phyloP scores from a whole-genome alignment of 169 alveolate species.

The Plasmodium vivax region DNA sequence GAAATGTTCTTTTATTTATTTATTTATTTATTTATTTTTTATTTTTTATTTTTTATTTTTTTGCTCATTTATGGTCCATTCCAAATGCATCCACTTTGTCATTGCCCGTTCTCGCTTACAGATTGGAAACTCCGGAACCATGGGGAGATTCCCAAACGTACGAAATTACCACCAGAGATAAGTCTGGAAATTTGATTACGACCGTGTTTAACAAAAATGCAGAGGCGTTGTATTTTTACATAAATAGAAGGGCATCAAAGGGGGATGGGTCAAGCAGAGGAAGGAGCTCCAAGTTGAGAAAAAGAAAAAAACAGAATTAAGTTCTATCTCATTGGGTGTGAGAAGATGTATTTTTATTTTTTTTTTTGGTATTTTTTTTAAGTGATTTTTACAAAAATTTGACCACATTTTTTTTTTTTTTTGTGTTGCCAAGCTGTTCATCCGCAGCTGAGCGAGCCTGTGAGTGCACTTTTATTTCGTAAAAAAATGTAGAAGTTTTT shows the following conservation, averaged over 20 bases:
- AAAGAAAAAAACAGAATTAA: not conserved
- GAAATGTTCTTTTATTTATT: not conserved
- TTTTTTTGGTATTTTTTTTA: not conserved
- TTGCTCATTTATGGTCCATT: not conserved
- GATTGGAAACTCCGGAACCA: slow-evolving; percentile 71
- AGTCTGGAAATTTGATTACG: slow-evolving; percentile 15
- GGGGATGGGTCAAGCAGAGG: not conserved
- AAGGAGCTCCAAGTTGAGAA: slow-evolving; percentile 28
- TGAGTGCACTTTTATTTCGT: not conserved
- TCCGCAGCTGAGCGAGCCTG: not conserved
- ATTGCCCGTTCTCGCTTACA: not conserved
- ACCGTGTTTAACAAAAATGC: slow-evolving; percentile 55
- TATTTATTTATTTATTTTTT: too few relatives aligned
- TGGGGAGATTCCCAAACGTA: slow-evolving; percentile 60
- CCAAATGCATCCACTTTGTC: not conserved
- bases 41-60: not conserved
- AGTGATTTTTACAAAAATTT: not conserved
- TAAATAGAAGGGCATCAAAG: not conserved
- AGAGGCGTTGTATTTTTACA: slow-evolving; percentile 58
- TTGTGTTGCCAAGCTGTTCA: not conserved
- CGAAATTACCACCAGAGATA: slow-evolving; percentile 10
- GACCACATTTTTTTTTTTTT: not conserved
- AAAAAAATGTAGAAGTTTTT: not conserved
- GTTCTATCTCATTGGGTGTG: not conserved
- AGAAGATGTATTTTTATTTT: not conserved